phyloP scores from a whole-genome alignment of 2,329 filamentous ascomycete species.

The Decorospora gaudefroyi region DNA sequence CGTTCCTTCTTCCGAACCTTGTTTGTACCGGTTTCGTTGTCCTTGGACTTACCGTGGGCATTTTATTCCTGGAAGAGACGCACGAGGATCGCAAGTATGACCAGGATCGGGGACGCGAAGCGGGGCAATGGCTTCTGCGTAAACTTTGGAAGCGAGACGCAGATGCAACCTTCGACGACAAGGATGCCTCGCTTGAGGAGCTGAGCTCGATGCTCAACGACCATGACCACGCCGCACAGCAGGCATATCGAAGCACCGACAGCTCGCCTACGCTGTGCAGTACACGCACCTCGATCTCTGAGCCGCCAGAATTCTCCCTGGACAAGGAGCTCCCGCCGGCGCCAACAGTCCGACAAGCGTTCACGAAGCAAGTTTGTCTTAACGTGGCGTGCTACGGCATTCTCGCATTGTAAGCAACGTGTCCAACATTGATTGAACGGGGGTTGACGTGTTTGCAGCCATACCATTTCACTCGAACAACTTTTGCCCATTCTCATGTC shows the following conservation, averaged over 20 bases:
- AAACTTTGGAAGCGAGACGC: conserved; percentile 38
- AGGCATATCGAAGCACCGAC: conserved; percentile 64
- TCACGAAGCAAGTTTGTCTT: conserved; percentile 81
- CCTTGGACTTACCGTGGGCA: conserved; percentile 74
- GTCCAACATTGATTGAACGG: conserved; percentile 12
- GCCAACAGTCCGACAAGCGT: conserved; percentile 60
- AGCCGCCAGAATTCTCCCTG: conserved; percentile 43
- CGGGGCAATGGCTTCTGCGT: conserved; percentile 70
- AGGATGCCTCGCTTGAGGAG: conserved; percentile 60
- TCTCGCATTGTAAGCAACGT: conserved; percentile 80
- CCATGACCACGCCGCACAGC: conserved; percentile 54
- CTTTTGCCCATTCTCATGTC: conserved; percentile 91
- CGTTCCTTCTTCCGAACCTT: conserved; percentile 90
- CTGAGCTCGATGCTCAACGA: conserved; percentile 63
- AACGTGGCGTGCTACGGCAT: conserved; percentile 91
- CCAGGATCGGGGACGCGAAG: conserved; percentile 74
- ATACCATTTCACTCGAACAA: conserved; percentile 96
- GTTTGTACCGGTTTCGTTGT: conserved; percentile 80
- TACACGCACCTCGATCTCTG: conserved; percentile 38
- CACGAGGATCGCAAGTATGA: conserved; percentile 79
- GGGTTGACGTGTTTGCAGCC: conserved; percentile 58
- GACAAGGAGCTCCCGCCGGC: conserved; percentile 33
- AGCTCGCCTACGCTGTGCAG: conserved; percentile 57
- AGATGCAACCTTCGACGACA: conserved; percentile 45
- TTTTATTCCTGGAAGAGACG: conserved; percentile 92